Base-by-base conservation (phyloP, 257 asterid genomes). In the Solanum chilense region DNA sequence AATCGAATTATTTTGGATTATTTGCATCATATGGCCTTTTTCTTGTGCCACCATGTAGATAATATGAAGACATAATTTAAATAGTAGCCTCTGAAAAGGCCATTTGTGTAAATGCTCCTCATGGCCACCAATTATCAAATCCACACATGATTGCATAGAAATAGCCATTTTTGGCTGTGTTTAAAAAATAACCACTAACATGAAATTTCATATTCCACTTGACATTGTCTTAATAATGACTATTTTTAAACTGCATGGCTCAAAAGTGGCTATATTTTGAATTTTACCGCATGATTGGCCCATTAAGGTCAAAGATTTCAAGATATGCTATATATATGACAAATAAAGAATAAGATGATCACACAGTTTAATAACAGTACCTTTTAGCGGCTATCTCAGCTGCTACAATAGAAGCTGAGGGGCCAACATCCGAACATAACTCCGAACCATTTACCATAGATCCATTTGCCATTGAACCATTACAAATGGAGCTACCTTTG, bases 371-470 rank as follows among this genome's bases (percentile, higher is more conserved):
- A 27, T 6, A 27, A 9, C 6, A 29, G 2, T 80, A 56, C 74
- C 90, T 91, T 86, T 47, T 76, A 23, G 94, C 94, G 9, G 94
- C 94, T 29, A 96, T 70, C 35, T 94, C 97, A 3, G 96, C 98
- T 0, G 98, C 99, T 90, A 96, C 97, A 25, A 96, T 86, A 1
- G 99, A 95, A 7, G 98, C 98, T 1, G 99, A 96, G 0, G 99
- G 99, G n/a, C 96, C 96, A 37, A 92, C 47, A 37, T 93, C 96
- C 3, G 96, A 93, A 35, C 90, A 86, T 44, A 92, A 56, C 4
- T 89, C 87, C 0, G 96, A 93, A 9, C 93, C 98, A 47, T 91
- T 86, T 25, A 91, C 60, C 31, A 88, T 84, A 6, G 94, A 92
- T 5, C 88, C 93, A 69, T 90, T 87, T 2, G 47, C 87, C 5